A percentile compares a stretch with the other conserved stretches of the same genome.
Conservation (phyloP, 2,329 filamentous ascomycete species). For the Thelonectria blattea region DNA sequence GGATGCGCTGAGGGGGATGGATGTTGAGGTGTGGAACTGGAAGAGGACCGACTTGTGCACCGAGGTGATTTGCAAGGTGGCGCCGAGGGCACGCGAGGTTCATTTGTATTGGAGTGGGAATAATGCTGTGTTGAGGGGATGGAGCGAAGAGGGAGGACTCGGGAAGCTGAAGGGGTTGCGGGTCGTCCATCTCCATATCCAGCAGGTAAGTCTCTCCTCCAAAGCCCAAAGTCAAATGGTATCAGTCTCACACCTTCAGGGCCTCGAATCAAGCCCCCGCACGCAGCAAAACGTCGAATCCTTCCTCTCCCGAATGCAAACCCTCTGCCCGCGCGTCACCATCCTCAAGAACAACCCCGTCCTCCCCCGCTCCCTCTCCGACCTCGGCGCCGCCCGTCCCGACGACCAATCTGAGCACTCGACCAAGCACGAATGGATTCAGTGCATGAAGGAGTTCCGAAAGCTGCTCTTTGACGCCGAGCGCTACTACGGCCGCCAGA, state of each 20-base stretch:
- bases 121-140: conserved; percentile 15
- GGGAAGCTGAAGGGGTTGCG: background rate
- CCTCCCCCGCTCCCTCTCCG: background rate
- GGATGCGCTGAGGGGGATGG: conserved; percentile 1
- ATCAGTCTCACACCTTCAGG: background rate
- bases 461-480: conserved; percentile 30
- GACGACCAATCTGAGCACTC: conserved; percentile 23
- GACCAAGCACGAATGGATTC: conserved; percentile 36
- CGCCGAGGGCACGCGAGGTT: background rate
- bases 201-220: conserved; percentile 1
- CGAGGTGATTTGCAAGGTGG: conserved; percentile 6
- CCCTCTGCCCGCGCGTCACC: background rate
- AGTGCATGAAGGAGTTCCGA: conserved; percentile 36
- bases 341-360: background rate
- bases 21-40: conserved; percentile 18
- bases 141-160: conserved; percentile 6
- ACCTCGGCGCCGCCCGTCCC: background rate
- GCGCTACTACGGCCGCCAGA: conserved; percentile 9
- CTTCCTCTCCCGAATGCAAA: background rate
- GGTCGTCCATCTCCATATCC: background rate
- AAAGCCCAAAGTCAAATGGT: background rate
- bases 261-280: background rate
- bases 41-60: conserved; percentile 20
- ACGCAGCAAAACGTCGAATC: conserved; percentile 1
- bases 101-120: conserved; percentile 21